Evolutionary conservation across 83 land plant species (phyloP).

Genomic region (Thuja plicata): DNA sequence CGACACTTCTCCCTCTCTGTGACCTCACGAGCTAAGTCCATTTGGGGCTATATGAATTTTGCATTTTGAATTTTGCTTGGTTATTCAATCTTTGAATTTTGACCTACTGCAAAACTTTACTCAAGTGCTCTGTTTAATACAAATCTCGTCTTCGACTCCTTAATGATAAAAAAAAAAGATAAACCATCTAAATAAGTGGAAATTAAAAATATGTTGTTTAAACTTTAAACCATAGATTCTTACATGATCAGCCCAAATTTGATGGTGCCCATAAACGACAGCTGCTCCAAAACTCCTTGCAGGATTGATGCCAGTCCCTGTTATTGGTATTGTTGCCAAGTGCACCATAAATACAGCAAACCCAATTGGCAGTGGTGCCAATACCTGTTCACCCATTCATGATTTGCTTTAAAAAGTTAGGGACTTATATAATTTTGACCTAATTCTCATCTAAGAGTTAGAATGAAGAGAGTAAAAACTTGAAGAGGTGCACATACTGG

Average conservation of each 20-base stretch:
- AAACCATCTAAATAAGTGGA: too few species aligned
- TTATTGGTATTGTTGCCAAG: not conserved
- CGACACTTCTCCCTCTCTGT: too few species aligned
- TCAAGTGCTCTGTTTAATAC: too few species aligned
- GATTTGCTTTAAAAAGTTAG: not conserved
- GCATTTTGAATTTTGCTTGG: too few species aligned
- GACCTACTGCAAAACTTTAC: too few species aligned
- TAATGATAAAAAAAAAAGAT: too few species aligned
- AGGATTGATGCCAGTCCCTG: conserved; percentile 3
- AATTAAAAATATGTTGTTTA: too few species aligned
- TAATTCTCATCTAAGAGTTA: not conserved
- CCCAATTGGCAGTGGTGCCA: not conserved
- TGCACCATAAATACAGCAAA: not conserved
- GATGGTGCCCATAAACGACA: not conserved
- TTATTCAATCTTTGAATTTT: too few species aligned
- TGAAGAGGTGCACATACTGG: conserved; percentile 26
- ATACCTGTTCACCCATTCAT: not conserved
- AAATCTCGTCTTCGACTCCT: too few species aligned
- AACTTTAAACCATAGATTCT: not conserved
- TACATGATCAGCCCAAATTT: not conserved
- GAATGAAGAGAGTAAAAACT: not conserved
- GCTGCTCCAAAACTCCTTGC: not conserved
- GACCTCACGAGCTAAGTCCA: too few species aligned
- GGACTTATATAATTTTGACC: not conserved
- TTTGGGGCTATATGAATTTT: too few species aligned